Base-by-base conservation (phyloP, 2,329 filamentous ascomycete genomes). In the Zymoseptoria crescenta region DNA sequence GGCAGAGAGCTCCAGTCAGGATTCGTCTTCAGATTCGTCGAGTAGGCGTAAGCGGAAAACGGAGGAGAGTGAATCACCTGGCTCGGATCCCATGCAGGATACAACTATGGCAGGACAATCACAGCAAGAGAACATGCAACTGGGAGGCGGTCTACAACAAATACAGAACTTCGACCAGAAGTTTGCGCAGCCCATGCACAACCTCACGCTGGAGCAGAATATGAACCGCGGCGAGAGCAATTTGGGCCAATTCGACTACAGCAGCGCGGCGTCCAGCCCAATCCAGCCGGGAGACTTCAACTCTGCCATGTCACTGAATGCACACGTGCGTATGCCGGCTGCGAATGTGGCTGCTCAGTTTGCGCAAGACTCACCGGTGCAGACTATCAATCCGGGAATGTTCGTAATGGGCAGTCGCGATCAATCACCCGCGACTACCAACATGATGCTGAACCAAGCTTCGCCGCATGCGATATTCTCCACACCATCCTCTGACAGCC, bases 251-350 rank as follows among this genome's bases (percentile, higher is more conserved):
- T 83, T 85, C 64, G 80, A 84, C 63, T 85, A 86, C 67, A 79
- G 81, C 16, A 83, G 81, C 65, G 80, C 80, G 8, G 80, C 81
- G 1, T 83, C 79, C 64, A 87, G 82, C 61, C 82, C 84, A 8
- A 64, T 67, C 19, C 68, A 69, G 58, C 56, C 64, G 21, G 61
- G 63, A n/a, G 67, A 68, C 9, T 70, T 68, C 59, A 66, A 68
- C 48, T 59, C 64, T 7, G 65, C 68, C 56, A 66, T 71, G 63
- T 67, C 65, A 8, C 57, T 71, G 29, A 65, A 70, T 55, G 63
- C 64, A 16, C 64, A 65, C 20, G 62, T 68, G 55, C 59, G 64
- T 35, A 64, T 67, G 59, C 64, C 64, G 3, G 56, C 60, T 50
- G 57, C 60, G 8, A 62, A 58, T 10, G 60, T 59, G 24, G 59